These are phyloP conservation scores for Diatrype stigma DNA, from an alignment of 2,329 filamentous ascomycete genomes.

Conservation along the genomic window DNA sequence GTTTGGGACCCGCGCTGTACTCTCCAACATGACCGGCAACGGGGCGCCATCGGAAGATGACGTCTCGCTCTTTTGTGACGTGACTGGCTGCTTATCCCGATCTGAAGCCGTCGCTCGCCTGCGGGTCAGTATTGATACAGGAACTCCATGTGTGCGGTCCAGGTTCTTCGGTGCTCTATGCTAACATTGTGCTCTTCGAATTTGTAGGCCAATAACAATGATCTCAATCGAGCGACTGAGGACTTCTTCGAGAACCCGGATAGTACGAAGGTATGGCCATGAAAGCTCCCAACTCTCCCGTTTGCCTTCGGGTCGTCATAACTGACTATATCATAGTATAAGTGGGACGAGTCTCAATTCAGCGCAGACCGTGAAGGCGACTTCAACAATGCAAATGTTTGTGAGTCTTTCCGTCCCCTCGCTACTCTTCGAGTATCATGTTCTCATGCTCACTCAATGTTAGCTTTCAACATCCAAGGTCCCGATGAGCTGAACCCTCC, in stretches of 20 bases:
- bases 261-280: conserved; percentile 31
- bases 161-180: background rate
- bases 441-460: conserved; percentile 8
- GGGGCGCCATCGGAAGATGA: conserved; percentile 14
- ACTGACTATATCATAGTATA: conserved; percentile 33
- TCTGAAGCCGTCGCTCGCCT: conserved; percentile 20
- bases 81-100: conserved; percentile 14
- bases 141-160: background rate
- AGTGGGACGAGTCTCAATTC: conserved; percentile 55
- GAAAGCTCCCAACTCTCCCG: background rate
- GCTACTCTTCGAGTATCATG: background rate
- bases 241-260: conserved; percentile 49
- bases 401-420: conserved; percentile 28
- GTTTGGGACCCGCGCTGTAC: background rate
- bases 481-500: conserved; percentile 41
- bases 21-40: conserved; percentile 19
- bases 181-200: background rate
- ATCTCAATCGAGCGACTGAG: conserved; percentile 44
- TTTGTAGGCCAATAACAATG: conserved; percentile 39
- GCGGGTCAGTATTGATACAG: conserved; percentile 16
- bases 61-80: conserved; percentile 14
- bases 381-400: conserved; percentile 38
- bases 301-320: background rate
- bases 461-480: conserved; percentile 55
- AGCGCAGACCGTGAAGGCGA: conserved; percentile 48